Evolutionary conservation across 352 stramenopile species (phyloP).

Genomic region (Globisporangium canariense): DNA sequence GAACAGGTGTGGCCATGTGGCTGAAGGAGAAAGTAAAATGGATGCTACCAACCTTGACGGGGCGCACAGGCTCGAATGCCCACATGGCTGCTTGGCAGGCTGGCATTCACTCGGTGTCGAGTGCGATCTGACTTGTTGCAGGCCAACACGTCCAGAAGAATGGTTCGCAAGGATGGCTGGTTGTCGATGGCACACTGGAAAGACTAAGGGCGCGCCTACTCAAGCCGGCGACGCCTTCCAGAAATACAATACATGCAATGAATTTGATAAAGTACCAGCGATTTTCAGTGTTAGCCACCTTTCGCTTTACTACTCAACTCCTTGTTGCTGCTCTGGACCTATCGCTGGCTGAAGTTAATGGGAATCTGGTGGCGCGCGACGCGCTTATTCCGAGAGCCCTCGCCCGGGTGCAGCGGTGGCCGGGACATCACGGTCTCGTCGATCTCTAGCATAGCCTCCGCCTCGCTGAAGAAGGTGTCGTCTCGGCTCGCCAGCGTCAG

Average conservation of each 20-base stretch:
- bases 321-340: neutral
- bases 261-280: neutral
- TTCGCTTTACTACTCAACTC: neutral
- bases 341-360: constrained; percentile 49
- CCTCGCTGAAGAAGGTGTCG: constrained; percentile 3
- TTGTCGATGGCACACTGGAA: neutral
- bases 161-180: neutral
- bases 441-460: constrained; percentile 18
- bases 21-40: neutral
- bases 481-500: constrained; percentile 16
- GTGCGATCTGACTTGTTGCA: neutral
- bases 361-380: constrained; percentile 59
- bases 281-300: neutral
- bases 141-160: neutral
- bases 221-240: neutral
- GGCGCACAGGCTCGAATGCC: constrained; percentile 12
- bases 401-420: constrained; percentile 37
- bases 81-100: constrained; percentile 8
- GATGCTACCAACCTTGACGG: neutral
- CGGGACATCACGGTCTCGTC: constrained; percentile 19
- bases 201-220: neutral
- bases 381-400: constrained; percentile 77
- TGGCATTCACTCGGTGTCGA: neutral
- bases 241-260: neutral
- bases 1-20: neutral